Percentiles rank a stretch among this genome's conserved stretches.
Evolutionary conservation across 2,329 filamentous ascomycete species (phyloP).

Genomic region (Emergomyces africanus): DNA sequence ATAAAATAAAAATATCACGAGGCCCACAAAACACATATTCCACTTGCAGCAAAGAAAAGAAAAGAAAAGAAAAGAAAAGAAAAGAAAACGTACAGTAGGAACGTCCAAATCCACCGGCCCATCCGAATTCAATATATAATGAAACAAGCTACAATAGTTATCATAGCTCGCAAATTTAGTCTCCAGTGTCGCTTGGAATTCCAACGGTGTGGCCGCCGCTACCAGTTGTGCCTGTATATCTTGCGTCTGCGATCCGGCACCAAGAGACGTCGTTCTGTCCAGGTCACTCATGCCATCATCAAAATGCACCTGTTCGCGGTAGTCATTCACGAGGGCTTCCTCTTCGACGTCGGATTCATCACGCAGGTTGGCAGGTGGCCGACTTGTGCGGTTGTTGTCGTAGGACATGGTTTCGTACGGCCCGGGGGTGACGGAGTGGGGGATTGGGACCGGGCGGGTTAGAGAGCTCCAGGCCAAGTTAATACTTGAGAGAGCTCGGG

Average conservation of each 20-base stretch:
- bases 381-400: slow-evolving; percentile 32
- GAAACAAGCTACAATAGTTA: slow-evolving; percentile 98
- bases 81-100: slow-evolving; percentile 61
- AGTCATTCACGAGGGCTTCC: slow-evolving; percentile 90
- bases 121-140: slow-evolving; percentile 98
- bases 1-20: too few relatives aligned
- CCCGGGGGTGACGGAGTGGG: slow-evolving; percentile 9
- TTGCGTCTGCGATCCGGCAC: slow-evolving; percentile 62
- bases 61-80: slow-evolving; percentile 1
- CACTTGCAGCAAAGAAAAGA: too few relatives aligned
- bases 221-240: slow-evolving; percentile 88
- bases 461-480: background rate
- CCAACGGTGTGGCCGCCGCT: slow-evolving; percentile 84
- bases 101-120: slow-evolving; percentile 96
- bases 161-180: slow-evolving; percentile 99
- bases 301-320: slow-evolving; percentile 91
- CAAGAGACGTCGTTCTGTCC: slow-evolving; percentile 58
- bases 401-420: slow-evolving; percentile 29
- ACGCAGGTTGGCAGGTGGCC: slow-evolving; percentile 35
- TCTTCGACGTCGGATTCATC: slow-evolving; percentile 93
- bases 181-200: slow-evolving; percentile 91
- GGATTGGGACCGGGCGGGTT: slow-evolving; percentile 9
- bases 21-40: background rate
- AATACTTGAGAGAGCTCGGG: background rate
- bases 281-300: slow-evolving; percentile 75